Base-by-base conservation (phyloP, 129 eudicot species). In the Apium graveolens region DNA sequence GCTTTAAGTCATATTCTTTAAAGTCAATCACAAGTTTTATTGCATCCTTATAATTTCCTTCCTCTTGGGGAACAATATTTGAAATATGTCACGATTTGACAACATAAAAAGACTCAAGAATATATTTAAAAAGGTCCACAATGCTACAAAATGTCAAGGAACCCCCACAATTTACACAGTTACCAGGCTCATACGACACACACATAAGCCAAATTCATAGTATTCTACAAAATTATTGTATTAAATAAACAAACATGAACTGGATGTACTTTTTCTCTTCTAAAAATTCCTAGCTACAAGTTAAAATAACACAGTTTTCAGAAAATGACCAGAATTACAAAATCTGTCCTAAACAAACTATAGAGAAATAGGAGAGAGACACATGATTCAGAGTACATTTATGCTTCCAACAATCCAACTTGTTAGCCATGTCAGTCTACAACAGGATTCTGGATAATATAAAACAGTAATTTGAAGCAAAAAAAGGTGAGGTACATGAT, bases 1-100 rank as follows among this genome's bases (percentile, higher is more conserved):
- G 98, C 78, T 91, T 89, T 66, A 94, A 79, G 74, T 84, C 85
- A 10, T 87, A 81, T 79, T 94, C 98, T 82, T 85, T 88, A 13
- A 94, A 73, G 79, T 88, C 81, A 79, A 91, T 88, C 48, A 94
- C 98, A 48, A 91, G 82, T 57, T 90, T 88, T 45, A 91, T 85
- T 26, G 96, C 97, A 63, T 90, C 96, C 65, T 79, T 86, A 79
- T 85, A 94, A 55, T 84, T 88, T 3, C 96, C 98, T 16, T 91
- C 97, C 84, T 78, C 91, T 91, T 89, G 86, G 79, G 39, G 21
- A 69, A 75, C 42, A 73, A 37, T 16, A 17, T 69, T 24, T 29
- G 0, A 26, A 62, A 73, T 4, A 57, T 17, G 55, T 70, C 60
- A 77, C 35, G 8, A 29, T 77, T 20, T 27, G 80, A 44, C 20